Conservation (phyloP, 1,284 basidiomycete species). For the Hemileia vastatrix region DNA sequence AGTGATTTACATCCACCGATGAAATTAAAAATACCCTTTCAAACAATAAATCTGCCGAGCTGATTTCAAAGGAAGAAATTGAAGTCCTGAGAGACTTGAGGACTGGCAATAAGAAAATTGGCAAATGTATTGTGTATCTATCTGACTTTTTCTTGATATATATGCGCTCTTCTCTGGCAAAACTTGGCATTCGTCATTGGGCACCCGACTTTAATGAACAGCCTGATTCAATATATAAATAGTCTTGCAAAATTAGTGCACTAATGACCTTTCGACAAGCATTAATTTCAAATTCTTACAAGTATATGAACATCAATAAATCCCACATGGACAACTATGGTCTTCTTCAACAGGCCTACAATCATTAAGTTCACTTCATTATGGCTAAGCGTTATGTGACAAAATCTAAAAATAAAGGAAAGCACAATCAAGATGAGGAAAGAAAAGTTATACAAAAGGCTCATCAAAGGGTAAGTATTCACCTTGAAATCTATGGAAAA, state of each 20-base stretch:
- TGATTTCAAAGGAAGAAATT: conserved; percentile 5
- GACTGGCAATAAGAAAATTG: neutral
- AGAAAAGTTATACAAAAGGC: too few species aligned
- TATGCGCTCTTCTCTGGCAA: neutral
- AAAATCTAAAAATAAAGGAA: neutral
- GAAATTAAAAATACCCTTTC: too few species aligned
- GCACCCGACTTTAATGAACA: conserved; percentile 7
- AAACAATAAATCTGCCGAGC: too few species aligned
- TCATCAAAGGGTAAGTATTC: too few species aligned
- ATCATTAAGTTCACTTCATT: conserved; percentile 13
- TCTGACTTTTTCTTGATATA: conserved; percentile 7
- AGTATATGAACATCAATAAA: conserved; percentile 9
- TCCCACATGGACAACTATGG: neutral
- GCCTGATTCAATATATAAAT: too few species aligned
- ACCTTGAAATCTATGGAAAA: neutral
- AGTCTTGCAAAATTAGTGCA: too few species aligned
- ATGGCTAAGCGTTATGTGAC: neutral
- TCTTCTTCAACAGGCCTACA: neutral
- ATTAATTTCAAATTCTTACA: too few species aligned
- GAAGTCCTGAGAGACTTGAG: neutral
- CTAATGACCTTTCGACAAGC: too few species aligned
- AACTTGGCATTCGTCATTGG: conserved; percentile 4
- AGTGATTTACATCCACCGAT: too few species aligned
- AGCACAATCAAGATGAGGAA: too few species aligned
- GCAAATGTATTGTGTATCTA: neutral